Base-by-base conservation (phyloP, 1,284 basidiomycete species). In the Ustilago xerochloae region DNA sequence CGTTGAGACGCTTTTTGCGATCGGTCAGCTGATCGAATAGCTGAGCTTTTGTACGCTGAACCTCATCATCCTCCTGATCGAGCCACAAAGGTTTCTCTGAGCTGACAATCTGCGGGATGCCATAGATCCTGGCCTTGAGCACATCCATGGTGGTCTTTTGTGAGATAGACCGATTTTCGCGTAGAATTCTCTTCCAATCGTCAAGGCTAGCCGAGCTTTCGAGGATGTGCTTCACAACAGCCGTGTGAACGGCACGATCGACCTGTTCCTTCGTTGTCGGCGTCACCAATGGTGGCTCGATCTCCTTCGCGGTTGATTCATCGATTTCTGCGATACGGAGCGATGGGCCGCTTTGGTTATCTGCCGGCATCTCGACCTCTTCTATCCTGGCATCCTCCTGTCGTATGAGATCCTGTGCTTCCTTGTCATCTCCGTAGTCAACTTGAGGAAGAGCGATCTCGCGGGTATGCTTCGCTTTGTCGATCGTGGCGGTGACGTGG, bases 1-100 rank as follows among this genome's bases (percentile, higher is more conserved):
- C 69, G 48, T 75, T 68, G 39, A 82, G 63, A 22, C 79, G 77
- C 45, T 69, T 63, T 43, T 78, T 63, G 28, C 60, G 69, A 6
- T 62, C 65, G 18, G 54, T 33, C 28, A 77, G 48, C 24, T 65
- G 68, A 10, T 69, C 43, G 28, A 68, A 70, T 6, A 81, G 49
- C n/a, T 49, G 33, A 0, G 52, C 43, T 39, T 75, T 74, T 24
- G 47, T 55, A 6, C 50, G 60, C 28, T 75, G 54, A 6, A 54
- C 33, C 18, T 61, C 35, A 15, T 63, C 57, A 47, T 77, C 70
- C 9, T 74, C 63, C 10, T 79, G 70, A 12, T 72, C 67, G 10
- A 72, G 49, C 75, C 72, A 77, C 26, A 77, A 26, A 8, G 62
- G 60, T n/a, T 75, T 53, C 7, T 45, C 43, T 24, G 64, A 58